Evolutionary conservation across 1,139 yeast species (phyloP).

Genomic region (Suhomyces ambrosiae): DNA sequence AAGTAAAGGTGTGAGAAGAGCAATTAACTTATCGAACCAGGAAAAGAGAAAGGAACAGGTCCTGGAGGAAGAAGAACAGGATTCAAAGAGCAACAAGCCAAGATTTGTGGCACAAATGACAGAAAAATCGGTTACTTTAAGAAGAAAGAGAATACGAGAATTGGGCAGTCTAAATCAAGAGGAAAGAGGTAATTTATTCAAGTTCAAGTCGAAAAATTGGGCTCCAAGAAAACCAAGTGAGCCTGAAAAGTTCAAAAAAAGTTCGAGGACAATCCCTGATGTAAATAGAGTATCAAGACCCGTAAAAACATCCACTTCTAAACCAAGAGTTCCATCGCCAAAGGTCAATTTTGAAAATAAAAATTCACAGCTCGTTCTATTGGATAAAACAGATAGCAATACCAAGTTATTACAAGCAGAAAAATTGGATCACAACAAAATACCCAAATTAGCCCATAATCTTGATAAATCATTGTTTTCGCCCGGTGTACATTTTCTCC

Average conservation of each 20-base stretch:
- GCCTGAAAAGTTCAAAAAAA: not conserved
- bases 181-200: conserved; percentile 3
- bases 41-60: conserved; percentile 8
- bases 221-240: conserved; percentile 3
- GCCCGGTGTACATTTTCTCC: conserved; percentile 81
- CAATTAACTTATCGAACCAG: conserved; percentile 13
- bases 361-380: conserved; percentile 1
- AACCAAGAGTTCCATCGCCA: conserved; percentile 2
- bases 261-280: not conserved
- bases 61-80: conserved; percentile 1
- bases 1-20: conserved; percentile 17
- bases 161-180: conserved; percentile 4
- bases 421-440: conserved; percentile 26
- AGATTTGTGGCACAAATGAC: not conserved
- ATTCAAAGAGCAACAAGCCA: not conserved
- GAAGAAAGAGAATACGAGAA: conserved; percentile 9
- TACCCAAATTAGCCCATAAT: conserved; percentile 57
- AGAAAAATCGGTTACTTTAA: conserved; percentile 3
- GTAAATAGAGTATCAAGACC: conserved; percentile 1
- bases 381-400: not conserved
- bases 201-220: conserved; percentile 4
- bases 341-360: conserved; percentile 6
- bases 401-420: conserved; percentile 23
- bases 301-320: not conserved
- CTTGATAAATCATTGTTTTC: conserved; percentile 71